Evolutionary conservation across 352 stramenopile genomes (phyloP), one percentile per base, ranked within the genome.

Genomic region (Blastocystis sp.): DNA sequence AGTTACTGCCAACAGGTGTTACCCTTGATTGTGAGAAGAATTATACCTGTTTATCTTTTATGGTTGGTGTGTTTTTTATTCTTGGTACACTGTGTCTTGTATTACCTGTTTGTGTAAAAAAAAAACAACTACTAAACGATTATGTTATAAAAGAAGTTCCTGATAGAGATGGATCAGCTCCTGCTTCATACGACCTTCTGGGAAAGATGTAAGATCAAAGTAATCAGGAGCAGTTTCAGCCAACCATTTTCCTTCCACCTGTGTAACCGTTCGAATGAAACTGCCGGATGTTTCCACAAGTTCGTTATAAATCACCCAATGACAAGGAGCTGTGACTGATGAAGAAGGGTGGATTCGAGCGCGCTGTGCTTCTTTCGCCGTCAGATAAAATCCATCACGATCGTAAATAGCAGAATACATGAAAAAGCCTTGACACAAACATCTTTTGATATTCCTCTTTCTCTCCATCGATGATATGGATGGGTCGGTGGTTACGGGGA

Each of bases 271-370:
- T 80, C 97, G 94, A 91, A 99, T 98, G 93, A 98, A 99, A 92
- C 99, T 98, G 90, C 98, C 97, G 53, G 94, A 97, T 30, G 97
- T 99, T 78, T 99, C 93, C 48, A 98, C 96, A 91, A 99, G 99
- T 91, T 99, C 97, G 89, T 99, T 97, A 93, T 96, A 89, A 15
- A 89, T 15, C 11, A 89, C 56, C 78, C 78, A 89, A 27, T 79
- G 35, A 17, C 57, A 57, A 42, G 17, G 0, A 15, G n/a, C 27
- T n/a, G 13, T 76, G 19, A 89, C 60, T 17, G 66, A 33, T 27
- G 78, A 89, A 27, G 78, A 89, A 6, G 78, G 78, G 33, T 89
- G 53, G 24, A 89, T 78, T 30, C 66, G 78, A 27, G 66, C 78
- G 0, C 35, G 27, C 53, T 99, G 97, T 91, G 99, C 98, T 91